Evolutionary conservation across 208 protist species (phyloP), one percentile per base, ranked within the genome.

Genomic region (Acanthamoeba castellanii): DNA sequence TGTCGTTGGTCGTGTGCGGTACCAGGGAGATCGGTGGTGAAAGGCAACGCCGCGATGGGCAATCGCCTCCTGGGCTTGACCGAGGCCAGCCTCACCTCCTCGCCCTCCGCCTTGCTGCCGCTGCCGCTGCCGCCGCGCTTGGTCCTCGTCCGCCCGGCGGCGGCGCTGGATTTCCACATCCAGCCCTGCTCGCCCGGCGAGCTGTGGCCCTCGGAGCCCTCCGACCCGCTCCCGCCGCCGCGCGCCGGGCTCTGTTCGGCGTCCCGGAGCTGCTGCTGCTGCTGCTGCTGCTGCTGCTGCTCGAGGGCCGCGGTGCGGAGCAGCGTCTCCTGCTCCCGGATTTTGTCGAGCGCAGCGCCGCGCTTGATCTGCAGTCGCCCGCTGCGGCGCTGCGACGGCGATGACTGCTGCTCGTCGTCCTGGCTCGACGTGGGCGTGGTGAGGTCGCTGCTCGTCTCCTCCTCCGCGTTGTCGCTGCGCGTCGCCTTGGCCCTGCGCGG

Each of bases 131-230:
- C 9, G 61, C 27, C 27, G 18, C 25, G 1, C 61, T 68, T 30
- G 25, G 61, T 30, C 61, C 27, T 30, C 18, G 25, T 68, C 9
- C 27, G 61, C 61, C 25, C 61, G 61, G 72, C 72, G n/a, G 4
- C 61, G 61, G 72, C 72, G n/a, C 42, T 81, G 13, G 25, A 30
- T 30, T 81, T 81, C 72, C 72, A 81, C 72, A 81, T 81, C 72
- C 72, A 81, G 34, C 72, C 72, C 42, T 81, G 72, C 42, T 81
- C 72, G 72, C 72, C 72, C 32, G 72, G 72, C 42, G 72, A 81
- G 72, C 72, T 81, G 32, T 81, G 72, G 8, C 32, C 72, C 32
- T 81, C 72, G 1, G 72, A 81, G 42, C 42, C 72, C 72, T 81
- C 72, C 20, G 72, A 74, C 45, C 32, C 32, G 14, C 14, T 16